phyloP scores from a whole-genome alignment of 192 early-diverging fungal genomes.

The Rhizoclosmatium globosum region DNA sequence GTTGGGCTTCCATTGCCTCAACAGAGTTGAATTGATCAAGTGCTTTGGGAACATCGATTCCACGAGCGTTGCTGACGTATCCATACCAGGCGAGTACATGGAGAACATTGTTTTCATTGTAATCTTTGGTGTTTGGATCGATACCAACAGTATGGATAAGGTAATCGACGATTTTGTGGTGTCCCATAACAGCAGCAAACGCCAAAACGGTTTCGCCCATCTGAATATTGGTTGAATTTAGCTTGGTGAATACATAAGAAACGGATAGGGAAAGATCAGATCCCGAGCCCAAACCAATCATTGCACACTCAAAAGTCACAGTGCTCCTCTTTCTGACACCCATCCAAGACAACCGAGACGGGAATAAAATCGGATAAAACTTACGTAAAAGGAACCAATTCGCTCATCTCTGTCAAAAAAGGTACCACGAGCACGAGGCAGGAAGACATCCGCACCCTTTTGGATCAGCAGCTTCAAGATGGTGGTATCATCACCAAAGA shows the following conservation, averaged over 20 bases:
- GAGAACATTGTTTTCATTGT: conserved; percentile 43
- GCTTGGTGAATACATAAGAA: neutral
- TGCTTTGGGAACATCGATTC: conserved; percentile 3
- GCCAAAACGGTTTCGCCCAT: conserved; percentile 39
- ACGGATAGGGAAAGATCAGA: neutral
- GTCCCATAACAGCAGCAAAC: conserved; percentile 37
- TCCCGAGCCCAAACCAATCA: neutral
- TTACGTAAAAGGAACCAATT: conserved; percentile 22
- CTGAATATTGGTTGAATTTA: neutral
- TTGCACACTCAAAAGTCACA: too few species aligned
- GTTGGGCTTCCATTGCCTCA: neutral
- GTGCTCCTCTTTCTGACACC: too few species aligned
- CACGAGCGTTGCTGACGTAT: conserved; percentile 23
- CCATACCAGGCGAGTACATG: conserved; percentile 40
- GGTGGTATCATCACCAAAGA: conserved; percentile 30
- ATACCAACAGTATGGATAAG: conserved; percentile 35
- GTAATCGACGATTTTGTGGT: conserved; percentile 32
- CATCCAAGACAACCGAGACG: too few species aligned
- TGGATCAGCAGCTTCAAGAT: conserved; percentile 27
- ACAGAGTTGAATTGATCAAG: neutral
- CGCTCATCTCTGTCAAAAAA: conserved; percentile 23
- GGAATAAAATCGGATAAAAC: neutral
- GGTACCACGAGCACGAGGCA: conserved; percentile 22
- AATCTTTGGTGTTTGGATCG: conserved; percentile 33
- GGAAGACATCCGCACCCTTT: conserved; percentile 29